Evolutionary conservation across 148 eudicot species (phyloP), one percentile per base, ranked within the genome.

Genomic region (Polygonum maritimum): DNA sequence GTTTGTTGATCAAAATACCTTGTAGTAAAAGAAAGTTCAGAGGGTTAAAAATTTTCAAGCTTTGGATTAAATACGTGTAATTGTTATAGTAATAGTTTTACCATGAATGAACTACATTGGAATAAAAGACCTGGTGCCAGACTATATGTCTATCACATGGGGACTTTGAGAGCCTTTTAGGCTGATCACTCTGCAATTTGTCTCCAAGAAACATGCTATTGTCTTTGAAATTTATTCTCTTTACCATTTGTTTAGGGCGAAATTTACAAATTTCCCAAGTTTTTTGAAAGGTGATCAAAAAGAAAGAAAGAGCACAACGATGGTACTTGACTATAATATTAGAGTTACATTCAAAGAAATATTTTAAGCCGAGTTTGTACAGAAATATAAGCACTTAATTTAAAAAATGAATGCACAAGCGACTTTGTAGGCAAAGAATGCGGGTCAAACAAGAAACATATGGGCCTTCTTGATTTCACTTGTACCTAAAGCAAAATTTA

Each of bases 361-460:
- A 49, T 49, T 49, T 57, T 9, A 57, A 57, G 15, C 3, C 4
- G 39, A 31, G 69, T 62, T 62, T 62, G 38, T 62, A 62, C 10
- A 0, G 69, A 62, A 62, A 62, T 62, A 26, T 7, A 12, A 62
- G 13, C 16, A 3, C 16, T 3, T 38, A 62, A 62, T 26, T 62
- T 18, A 19, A 62, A 26, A 31, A 62, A 62, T 12, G 16, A 62
- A 38, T 26, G 69, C 36, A 62, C 39, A 22, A 58, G 65, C 65
- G 65, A 58, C 65, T 58, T 58, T 58, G 65, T 16, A 58, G 65
- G 65, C 65, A 21, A 58, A n/a, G 65, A 58, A 58, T 58, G 22
- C 65, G 65, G 65, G 65, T 58, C 65, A 58, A 58, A 58, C 65
- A 58, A 58, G 65, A 58, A 58, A 58, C 65, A 58, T 7, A 58